Evolutionary conservation across 768 basidiomycete species (phyloP).

Genomic region (Coprinellus micaceus): DNA sequence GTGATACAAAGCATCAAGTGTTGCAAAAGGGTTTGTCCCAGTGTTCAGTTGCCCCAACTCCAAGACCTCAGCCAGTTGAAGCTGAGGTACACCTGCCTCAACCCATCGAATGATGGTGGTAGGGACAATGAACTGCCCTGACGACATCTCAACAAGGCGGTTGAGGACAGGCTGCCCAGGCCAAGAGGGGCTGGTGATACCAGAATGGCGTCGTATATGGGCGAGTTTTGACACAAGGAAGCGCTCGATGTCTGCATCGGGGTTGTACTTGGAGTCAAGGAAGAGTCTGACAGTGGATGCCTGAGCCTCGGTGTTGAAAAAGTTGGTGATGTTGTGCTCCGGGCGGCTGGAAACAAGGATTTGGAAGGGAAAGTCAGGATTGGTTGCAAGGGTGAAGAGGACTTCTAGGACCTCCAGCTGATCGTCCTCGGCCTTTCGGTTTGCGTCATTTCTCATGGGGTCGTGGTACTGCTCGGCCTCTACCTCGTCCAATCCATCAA

Average conservation of each 20-base stretch:
- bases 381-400: not conserved
- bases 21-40: not conserved
- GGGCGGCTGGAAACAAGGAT: constrained; percentile 9
- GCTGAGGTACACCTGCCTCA: constrained; percentile 7
- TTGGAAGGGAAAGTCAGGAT: not conserved
- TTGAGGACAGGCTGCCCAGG: not conserved
- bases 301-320: not conserved
- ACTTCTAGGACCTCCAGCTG: constrained; percentile 1
- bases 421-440: not conserved
- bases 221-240: not conserved
- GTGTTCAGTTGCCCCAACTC: not conserved
- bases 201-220: not conserved
- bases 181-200: constrained; percentile 3
- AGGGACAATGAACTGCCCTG: constrained; percentile 18
- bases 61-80: constrained; percentile 7
- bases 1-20: not conserved
- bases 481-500: too few species aligned
- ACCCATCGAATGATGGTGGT: constrained; percentile 11
- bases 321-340: not conserved
- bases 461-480: not conserved
- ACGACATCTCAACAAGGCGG: not conserved
- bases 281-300: not conserved
- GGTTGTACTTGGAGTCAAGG: constrained; percentile 3
- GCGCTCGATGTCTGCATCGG: not conserved
- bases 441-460: not conserved